Conservation (phyloP, 2,329 filamentous ascomycete species). For the Monosporascus ibericus region DNA sequence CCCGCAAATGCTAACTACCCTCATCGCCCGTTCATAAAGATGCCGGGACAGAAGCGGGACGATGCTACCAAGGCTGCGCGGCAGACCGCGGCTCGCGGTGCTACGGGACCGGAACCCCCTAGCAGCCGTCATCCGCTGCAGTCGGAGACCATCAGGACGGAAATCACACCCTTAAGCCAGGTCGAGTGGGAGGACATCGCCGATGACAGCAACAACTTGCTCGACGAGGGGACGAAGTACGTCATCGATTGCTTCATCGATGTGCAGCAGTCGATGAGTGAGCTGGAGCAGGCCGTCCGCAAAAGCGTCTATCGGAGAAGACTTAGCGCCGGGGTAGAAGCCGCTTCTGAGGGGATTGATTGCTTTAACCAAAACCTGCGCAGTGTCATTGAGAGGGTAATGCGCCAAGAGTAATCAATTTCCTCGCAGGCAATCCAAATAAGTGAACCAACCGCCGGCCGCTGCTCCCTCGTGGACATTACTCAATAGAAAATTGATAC, state of each 20-base stretch:
- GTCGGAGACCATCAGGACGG: not conserved
- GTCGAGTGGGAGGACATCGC: not conserved
- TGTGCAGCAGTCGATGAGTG: not conserved
- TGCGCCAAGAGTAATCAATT: too few relatives aligned
- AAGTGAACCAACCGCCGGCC: too few relatives aligned
- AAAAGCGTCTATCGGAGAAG: not conserved
- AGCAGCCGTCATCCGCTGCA: not conserved
- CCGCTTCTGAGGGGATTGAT: not conserved
- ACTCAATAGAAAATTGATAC: too few relatives aligned
- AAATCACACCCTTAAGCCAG: not conserved
- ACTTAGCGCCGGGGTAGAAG: not conserved
- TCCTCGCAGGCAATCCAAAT: too few relatives aligned
- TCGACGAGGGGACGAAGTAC: not conserved
- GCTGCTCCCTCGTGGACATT: too few relatives aligned
- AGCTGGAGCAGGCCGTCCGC: not conserved
- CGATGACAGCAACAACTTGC: not conserved
- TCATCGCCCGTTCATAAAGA: constrained; percentile 5
- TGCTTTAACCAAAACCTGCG: not conserved
- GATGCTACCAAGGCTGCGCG: not conserved
- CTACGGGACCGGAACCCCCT: not conserved
- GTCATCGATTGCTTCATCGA: not conserved
- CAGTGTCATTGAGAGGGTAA: not conserved
- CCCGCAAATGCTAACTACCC: constrained; percentile 5
- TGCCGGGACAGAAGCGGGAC: not conserved
- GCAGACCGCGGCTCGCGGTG: not conserved